Evolutionary conservation across 2,329 filamentous ascomycete species (phyloP).

Genomic region (Aureobasidium melanogenum): DNA sequence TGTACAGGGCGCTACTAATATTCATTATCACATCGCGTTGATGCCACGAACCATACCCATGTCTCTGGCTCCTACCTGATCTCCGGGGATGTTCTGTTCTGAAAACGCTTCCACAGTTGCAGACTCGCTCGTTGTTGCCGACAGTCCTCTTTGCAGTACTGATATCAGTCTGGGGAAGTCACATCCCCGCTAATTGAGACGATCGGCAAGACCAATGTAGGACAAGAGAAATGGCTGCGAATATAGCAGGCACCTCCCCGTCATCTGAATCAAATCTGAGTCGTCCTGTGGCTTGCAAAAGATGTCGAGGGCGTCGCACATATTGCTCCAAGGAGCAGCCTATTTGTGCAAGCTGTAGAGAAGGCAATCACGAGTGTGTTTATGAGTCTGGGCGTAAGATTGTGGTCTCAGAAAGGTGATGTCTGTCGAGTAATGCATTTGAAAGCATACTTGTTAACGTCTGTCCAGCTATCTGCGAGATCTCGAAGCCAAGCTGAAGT

Average conservation of each 20-base stretch:
- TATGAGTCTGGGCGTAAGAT: neutral
- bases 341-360: neutral
- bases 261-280: neutral
- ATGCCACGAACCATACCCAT: neutral
- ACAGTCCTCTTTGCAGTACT: neutral
- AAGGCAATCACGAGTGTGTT: neutral
- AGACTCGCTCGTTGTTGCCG: neutral
- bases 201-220: neutral
- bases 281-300: neutral
- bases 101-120: neutral
- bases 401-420: neutral
- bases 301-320: constrained; percentile 3
- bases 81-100: neutral
- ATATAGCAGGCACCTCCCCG: neutral
- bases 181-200: neutral
- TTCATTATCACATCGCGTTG: neutral
- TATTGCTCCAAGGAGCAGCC: constrained; percentile 12
- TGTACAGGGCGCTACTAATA: neutral
- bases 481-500: neutral
- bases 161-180: neutral
- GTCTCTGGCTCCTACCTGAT: neutral
- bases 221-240: neutral
- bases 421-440: neutral
- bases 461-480: neutral
- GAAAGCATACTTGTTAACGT: neutral